Conservation (phyloP, 768 basidiomycete genomes). For the Mycena amicta region DNA sequence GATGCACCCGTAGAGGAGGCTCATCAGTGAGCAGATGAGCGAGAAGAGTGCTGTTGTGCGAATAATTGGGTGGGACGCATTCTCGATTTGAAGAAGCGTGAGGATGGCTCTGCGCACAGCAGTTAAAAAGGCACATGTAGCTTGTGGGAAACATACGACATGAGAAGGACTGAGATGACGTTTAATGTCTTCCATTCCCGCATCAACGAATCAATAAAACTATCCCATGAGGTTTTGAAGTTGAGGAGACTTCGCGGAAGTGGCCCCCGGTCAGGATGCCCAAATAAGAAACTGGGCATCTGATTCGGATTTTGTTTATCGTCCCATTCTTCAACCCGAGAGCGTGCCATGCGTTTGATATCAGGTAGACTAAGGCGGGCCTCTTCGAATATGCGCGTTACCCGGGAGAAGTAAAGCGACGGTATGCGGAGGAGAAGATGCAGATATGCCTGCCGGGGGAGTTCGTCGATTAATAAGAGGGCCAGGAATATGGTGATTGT, state of each 20-base stretch:
- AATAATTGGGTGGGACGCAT: slow-evolving; percentile 54
- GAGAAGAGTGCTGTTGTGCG: slow-evolving; percentile 63
- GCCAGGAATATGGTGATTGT: not conserved
- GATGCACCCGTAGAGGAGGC: slow-evolving; percentile 64
- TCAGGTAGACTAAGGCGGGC: slow-evolving; percentile 65
- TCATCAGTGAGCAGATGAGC: slow-evolving; percentile 61
- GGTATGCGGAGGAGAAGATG: slow-evolving; percentile 60
- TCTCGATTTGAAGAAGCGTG: slow-evolving; percentile 38
- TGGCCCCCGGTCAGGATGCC: slow-evolving; percentile 3
- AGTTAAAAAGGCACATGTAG: not conserved
- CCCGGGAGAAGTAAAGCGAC: slow-evolving; percentile 67
- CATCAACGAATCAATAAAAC: slow-evolving; percentile 53
- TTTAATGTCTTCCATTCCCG: slow-evolving; percentile 62
- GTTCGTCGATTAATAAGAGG: not conserved
- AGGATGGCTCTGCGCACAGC: slow-evolving; percentile 32
- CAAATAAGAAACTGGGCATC: not conserved
- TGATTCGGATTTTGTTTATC: not conserved
- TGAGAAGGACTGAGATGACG: slow-evolving; percentile 51
- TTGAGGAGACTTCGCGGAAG: slow-evolving; percentile 43
- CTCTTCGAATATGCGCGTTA: slow-evolving; percentile 67
- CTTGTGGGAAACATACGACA: slow-evolving; percentile 21
- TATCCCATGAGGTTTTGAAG: slow-evolving; percentile 60
- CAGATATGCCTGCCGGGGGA: slow-evolving; percentile 37
- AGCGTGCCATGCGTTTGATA: slow-evolving; percentile 46
- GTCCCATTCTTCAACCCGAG: slow-evolving; percentile 26